These are phyloP conservation scores for Pezizomycotina sp. DNA, from an alignment of 2,329 filamentous ascomycete species.

Conservation along the genomic window DNA sequence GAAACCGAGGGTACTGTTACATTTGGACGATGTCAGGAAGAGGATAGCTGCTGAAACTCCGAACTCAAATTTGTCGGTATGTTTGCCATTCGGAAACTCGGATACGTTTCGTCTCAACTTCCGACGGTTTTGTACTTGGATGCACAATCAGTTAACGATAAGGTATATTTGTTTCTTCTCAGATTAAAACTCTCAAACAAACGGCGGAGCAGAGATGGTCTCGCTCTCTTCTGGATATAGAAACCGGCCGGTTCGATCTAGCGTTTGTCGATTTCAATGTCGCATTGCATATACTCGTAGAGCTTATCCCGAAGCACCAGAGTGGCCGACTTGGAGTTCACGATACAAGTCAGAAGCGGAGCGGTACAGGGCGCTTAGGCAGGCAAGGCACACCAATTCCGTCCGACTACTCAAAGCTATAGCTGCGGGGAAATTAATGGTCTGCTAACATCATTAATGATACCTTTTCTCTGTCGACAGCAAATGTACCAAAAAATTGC, in stretches of 20 bases:
- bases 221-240: slow-evolving; percentile 29
- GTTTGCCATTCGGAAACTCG: too few species aligned
- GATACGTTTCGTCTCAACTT: too few species aligned
- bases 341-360: slow-evolving; percentile 37
- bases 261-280: slow-evolving; percentile 74
- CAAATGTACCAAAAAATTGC: slow-evolving; percentile 2
- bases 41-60: slow-evolving; percentile 11
- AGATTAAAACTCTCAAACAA: slow-evolving; percentile 12
- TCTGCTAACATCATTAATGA: too few species aligned
- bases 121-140: too few species aligned
- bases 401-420: too few species aligned
- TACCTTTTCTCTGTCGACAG: too few species aligned
- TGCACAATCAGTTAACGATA: too few species aligned
- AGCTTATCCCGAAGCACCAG: slow-evolving; percentile 61
- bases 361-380: not conserved
- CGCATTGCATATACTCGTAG: slow-evolving; percentile 61
- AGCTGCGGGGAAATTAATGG: too few species aligned
- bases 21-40: slow-evolving; percentile 15
- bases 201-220: slow-evolving; percentile 7
- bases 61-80: slow-evolving; percentile 7
- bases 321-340: slow-evolving; percentile 48
- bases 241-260: slow-evolving; percentile 50
- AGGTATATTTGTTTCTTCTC: too few species aligned
- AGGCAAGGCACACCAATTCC: slow-evolving; percentile 9
- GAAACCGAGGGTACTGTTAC: slow-evolving; percentile 6